Evolutionary conservation across 1,284 basidiomycete genomes (phyloP), one percentile per base, ranked within the genome.

Genomic region (Schizopora paradoxa): DNA sequence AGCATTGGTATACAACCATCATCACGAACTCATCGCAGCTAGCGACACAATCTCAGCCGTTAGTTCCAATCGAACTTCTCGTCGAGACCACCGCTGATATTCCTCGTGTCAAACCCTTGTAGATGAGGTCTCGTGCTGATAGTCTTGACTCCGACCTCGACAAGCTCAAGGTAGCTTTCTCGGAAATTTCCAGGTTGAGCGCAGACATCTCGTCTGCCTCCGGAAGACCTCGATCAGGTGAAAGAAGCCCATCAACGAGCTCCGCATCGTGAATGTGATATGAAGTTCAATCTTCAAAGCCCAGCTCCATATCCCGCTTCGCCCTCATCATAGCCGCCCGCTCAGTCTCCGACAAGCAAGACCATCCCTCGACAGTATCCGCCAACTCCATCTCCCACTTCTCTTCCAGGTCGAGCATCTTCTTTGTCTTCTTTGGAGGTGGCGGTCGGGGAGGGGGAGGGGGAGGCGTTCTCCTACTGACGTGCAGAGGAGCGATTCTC

Each of bases 1-100:
- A 61, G 87, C 86, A 16, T 68, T 95, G 29, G 92, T 95, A 3
- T 95, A 95, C 61, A 93, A 95, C 55, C 91, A 95, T 57, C 91
- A 95, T 58, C 91, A 93, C 54, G 91, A 95, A 58, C 79, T 95
- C 16, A 92, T 95, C 38, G 86, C 88, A 1, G 92, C 91, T 1
- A 90, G 86, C 53, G 90, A 92, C 57, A 95, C 92, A 5, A 94
- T 95, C 52, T 79, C 82, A 49, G 80, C 84, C 18, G 90, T 91
- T 65, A 34, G 80, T 61, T 10, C n/a, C 32, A 26, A n/a, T n/a
- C n/a, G n/a, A n/a, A n/a, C 16, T 10, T 39, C 21, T 34, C 46
- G 39, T 23, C 37, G 29, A 27, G 35, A 38, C 40, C 44, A 36
- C 6, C 10, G 25, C 40, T 6, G 48, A 23, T 23, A 39, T 40